Conservation (phyloP, 2,329 filamentous ascomycete genomes). For the Fonsecaea monophora region DNA sequence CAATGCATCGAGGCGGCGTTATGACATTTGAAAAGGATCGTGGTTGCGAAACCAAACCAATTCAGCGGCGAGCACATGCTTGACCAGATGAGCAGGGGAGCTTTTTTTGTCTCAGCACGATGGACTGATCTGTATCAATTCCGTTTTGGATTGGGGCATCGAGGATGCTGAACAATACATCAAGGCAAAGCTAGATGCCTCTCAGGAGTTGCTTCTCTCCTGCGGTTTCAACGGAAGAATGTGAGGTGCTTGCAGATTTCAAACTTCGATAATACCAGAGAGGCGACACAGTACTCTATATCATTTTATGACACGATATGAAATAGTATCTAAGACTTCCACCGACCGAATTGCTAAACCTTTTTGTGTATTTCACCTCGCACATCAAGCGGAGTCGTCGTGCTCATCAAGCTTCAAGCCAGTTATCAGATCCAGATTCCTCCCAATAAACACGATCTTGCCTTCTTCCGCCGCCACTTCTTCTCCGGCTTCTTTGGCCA, state of each 20-base stretch:
- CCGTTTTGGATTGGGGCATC: background rate
- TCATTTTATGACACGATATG: constrained; percentile 9
- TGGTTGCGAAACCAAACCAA: constrained; percentile 20
- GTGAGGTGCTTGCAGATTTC: background rate
- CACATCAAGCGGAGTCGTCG: background rate
- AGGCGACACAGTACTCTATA: constrained; percentile 23
- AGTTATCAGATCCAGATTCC: constrained; percentile 47
- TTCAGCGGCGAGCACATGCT: background rate
- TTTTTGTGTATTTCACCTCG: background rate
- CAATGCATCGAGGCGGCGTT: background rate
- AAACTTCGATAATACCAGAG: constrained; percentile 1
- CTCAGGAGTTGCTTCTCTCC: constrained; percentile 1
- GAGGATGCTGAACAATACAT: background rate
- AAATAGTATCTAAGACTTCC: background rate
- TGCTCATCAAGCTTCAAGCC: background rate
- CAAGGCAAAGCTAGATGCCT: background rate
- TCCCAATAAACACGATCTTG: constrained; percentile 57
- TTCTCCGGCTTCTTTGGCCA: background rate
- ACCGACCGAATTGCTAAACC: background rate
- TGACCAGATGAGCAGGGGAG: background rate
- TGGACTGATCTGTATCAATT: background rate
- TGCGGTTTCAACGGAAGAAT: background rate
- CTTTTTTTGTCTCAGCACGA: background rate
- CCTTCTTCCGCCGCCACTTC: constrained; percentile 29
- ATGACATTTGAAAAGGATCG: background rate